A percentile compares a stretch with the other conserved stretches of the same genome.
phyloP scores from a whole-genome alignment of 2,329 filamentous ascomycete species.

The Ophiostoma himal-ulmi region DNA sequence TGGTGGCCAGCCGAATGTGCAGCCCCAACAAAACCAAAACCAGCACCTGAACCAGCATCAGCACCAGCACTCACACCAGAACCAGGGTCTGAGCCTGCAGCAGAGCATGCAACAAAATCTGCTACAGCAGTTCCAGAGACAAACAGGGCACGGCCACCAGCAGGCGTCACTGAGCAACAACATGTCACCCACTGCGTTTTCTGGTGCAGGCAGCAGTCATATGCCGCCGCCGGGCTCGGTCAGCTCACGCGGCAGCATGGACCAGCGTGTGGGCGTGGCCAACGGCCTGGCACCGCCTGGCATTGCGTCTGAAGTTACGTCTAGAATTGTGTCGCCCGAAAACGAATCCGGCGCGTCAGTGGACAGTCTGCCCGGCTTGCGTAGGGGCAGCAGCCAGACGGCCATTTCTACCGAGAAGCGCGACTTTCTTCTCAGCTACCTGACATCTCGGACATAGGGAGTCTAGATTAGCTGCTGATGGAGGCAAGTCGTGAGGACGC shows the following conservation, averaged over 20 bases:
- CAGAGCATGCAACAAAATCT: constrained; percentile 5
- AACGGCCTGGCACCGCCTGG: constrained; percentile 1
- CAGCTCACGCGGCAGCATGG: constrained; percentile 19
- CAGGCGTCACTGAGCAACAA: background rate
- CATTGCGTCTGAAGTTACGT: background rate
- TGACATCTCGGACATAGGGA: constrained; percentile 49
- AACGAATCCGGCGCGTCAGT: constrained; percentile 20
- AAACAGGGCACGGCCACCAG: constrained; percentile 13
- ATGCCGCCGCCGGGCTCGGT: constrained; percentile 13
- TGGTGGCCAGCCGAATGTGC: constrained; percentile 27
- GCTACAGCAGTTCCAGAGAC: constrained; percentile 24
- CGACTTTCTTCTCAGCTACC: constrained; percentile 68
- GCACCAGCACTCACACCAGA: background rate
- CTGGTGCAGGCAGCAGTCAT: background rate
- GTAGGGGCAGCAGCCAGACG: constrained; percentile 45
- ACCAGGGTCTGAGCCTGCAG: background rate
- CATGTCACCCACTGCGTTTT: constrained; percentile 8
- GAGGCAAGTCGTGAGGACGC: background rate
- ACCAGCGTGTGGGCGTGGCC: background rate
- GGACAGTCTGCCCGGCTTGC: constrained; percentile 29
- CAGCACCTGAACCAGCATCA: background rate
- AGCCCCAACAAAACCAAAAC: background rate
- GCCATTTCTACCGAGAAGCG: constrained; percentile 65
- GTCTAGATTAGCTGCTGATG: constrained; percentile 22
- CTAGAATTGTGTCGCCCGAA: background rate